Evolutionary conservation across 1,284 basidiomycete species (phyloP), one percentile per base, ranked within the genome.

Genomic region (Lentinula novae-zelandiae): DNA sequence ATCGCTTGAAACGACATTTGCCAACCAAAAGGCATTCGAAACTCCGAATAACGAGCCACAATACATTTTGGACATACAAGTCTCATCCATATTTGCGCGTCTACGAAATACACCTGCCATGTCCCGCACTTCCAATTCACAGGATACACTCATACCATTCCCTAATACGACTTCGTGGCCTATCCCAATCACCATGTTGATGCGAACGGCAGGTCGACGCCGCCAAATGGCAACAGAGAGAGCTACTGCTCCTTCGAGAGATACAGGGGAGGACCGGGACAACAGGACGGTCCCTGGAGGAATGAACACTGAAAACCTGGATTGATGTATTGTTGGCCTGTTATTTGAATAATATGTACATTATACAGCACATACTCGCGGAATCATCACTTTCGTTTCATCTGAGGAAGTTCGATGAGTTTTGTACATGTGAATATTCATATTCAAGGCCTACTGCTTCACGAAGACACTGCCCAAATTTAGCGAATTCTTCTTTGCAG

Each of bases 401-500:
- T 85, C 89, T 90, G 62, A 17, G 55, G 44, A 17, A 50, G 46
- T 22, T 53, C n/a, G 49, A 54, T 50, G 40, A 48, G 27, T 49
- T 36, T n/a, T 62, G 38, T 54, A 60, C 17, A 13, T 12, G n/a
- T 20, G 44, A 12, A n/a, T 20, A 10, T 46, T 20, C 8, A 8
- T 27, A 10, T 22, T 46, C 17, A 20, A 46, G 1, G 17, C 44
- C 53, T 68, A 93, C 92, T 60, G 86, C 84, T 66, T 84, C 78
- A 52, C 85, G 84, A 50, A 94, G 71, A 71, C 92, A 95, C 51
- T 81, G 74, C 39, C 85, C 86, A 69, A 95, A 95, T 64, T 82
- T 82, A 5, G 79, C 78, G 65, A 94, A 95, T 72, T 95, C 91
- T 12, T 82, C 81, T 61, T 85, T 83, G 75, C 93, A 95, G 60